A percentile compares a stretch with the other conserved stretches of the same genome.
phyloP scores from a whole-genome alignment of 2,329 filamentous ascomycete genomes.

The Talaromyces sp. region DNA sequence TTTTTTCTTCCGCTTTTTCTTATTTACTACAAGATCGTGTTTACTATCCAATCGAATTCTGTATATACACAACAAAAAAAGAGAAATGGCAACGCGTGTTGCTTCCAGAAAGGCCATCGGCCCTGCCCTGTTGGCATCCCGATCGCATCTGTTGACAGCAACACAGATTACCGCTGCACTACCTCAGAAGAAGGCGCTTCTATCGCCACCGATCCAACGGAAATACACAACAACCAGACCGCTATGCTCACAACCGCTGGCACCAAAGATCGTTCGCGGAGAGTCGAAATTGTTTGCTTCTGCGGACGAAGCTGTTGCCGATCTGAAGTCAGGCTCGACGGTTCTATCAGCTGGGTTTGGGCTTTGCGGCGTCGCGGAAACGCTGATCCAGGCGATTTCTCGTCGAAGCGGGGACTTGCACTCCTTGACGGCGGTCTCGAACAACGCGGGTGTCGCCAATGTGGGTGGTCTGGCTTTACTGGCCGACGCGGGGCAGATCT shows the following conservation, averaged over 20 bases:
- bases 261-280: conserved; percentile 7
- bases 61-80: background rate
- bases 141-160: background rate
- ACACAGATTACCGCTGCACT: background rate
- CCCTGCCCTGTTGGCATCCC: conserved; percentile 1
- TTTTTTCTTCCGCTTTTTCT: background rate
- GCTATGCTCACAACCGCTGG: conserved; percentile 1
- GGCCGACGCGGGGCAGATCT: conserved; percentile 76
- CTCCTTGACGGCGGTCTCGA: conserved; percentile 82
- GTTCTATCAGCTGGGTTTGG: conserved; percentile 79
- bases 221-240: background rate
- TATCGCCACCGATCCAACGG: background rate
- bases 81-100: conserved; percentile 1
- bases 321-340: conserved; percentile 72
- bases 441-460: conserved; percentile 85
- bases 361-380: conserved; percentile 77
- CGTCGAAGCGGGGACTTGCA: conserved; percentile 62
- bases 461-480: conserved; percentile 71
- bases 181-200: background rate
- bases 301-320: conserved; percentile 65
- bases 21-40: background rate
- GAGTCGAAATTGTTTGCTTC: conserved; percentile 24
- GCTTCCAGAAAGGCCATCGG: background rate
- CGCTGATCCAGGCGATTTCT: conserved; percentile 65
- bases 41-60: background rate